Evolutionary conservation across 768 basidiomycete species (phyloP), one percentile per base, ranked within the genome.

Genomic region (Serendipita sp.): DNA sequence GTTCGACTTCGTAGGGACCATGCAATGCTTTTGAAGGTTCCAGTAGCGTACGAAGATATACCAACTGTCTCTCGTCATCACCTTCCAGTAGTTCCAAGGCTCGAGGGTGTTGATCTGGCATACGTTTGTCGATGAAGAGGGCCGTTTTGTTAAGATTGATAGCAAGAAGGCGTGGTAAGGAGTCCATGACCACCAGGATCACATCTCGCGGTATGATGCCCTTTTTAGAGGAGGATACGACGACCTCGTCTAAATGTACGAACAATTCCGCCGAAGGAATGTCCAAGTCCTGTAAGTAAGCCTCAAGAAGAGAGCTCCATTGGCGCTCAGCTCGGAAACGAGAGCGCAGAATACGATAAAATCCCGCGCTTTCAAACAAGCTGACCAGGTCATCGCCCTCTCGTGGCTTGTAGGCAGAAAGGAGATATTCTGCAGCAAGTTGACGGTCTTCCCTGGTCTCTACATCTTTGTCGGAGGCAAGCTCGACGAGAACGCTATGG

Each of bases 391-490:
- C 77, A 28, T 88, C 85, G 68, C 78, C 78, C 65, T 93, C 85
- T 68, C 86, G 85, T 0, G 95, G 96, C 45, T 83, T 90, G 72
- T 96, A 97, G 0, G 81, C 83, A 1, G 96, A 99, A 16, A 98
- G 79, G 37, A 99, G 82, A 72, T 86, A 96, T 75, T 99, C 96
- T 5, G 86, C 85, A 0, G 96, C 96, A 3, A 99, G 80, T 71
- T 99, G 92, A 13, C 96, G 85, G 74, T 98, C 96, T 71, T 98
- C 95, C 30, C 86, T 81, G 0, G 91, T 96, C 70, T 80, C 83
- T 15, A 76, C 74, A 72, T 95, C 91, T 0, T 77, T 71, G 71
- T 93, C 91, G 66, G 82, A 78, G 0, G 90, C 83, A 11, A 99
- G 84, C 3, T 82, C 82, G 65, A 88, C 78, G 58, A 99, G 81